Conservation (phyloP, 2,329 filamentous ascomycete species). For the Pseudogymnoascus sp. region DNA sequence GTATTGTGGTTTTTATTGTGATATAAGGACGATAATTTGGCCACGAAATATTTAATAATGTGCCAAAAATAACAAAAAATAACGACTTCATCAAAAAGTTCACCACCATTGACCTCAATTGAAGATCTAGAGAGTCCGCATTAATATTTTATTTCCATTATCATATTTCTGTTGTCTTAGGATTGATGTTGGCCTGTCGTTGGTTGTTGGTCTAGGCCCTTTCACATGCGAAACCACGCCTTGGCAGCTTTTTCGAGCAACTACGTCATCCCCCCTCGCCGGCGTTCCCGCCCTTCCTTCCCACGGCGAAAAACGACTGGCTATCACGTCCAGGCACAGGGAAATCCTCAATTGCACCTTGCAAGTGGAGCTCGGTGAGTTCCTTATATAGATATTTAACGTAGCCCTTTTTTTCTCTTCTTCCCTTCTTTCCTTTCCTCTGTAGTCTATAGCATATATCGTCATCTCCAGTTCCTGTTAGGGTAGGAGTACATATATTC, state of each 20-base stretch:
- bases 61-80: not conserved
- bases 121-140: not conserved
- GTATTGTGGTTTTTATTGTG: too few relatives aligned
- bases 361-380: not conserved
- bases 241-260: not conserved
- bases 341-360: conserved; percentile 2
- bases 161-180: not conserved
- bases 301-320: conserved; percentile 4
- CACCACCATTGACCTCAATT: not conserved
- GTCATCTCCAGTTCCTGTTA: not conserved
- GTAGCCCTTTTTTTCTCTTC: not conserved
- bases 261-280: conserved; percentile 6
- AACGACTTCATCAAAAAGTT: not conserved
- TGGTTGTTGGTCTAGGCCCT: not conserved
- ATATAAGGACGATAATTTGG: too few relatives aligned
- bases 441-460: not conserved
- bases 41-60: not conserved
- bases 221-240: conserved; percentile 5
- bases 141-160: not conserved
- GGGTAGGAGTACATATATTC: not conserved
- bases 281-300: not conserved
- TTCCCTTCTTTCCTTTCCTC: not conserved
- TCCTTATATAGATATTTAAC: not conserved
- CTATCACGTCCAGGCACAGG: not conserved
- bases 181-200: not conserved